Evolutionary conservation across 495 filamentous ascomycete species (phyloP).

Genomic region (Annulohypoxylon bovei): DNA sequence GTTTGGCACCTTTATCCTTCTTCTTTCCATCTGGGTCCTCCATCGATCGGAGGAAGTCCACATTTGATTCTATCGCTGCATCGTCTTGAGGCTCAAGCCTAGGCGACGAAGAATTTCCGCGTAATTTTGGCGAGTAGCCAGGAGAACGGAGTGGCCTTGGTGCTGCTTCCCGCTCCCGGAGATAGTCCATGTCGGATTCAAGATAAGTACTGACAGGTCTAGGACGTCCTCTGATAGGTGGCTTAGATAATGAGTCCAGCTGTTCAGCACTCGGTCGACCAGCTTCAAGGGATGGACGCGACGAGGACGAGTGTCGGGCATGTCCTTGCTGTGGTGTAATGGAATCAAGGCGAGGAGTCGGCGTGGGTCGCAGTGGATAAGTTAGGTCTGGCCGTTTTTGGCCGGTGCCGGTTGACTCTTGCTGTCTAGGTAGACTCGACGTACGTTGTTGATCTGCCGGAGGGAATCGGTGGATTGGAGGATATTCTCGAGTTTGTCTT

Average conservation of each 20-base stretch:
- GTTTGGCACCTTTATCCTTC: slow-evolving; percentile 72
- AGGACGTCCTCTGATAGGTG: slow-evolving; percentile 52
- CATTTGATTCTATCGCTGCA: slow-evolving; percentile 80
- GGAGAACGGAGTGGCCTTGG: slow-evolving; percentile 50
- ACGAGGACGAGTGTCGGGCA: slow-evolving; percentile 67
- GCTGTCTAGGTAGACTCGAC: slow-evolving; percentile 61
- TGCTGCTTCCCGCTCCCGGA: slow-evolving; percentile 69
- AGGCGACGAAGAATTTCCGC: slow-evolving; percentile 51
- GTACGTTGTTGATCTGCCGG: slow-evolving; percentile 65
- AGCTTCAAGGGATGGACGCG: slow-evolving; percentile 81
- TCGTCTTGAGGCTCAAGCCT: slow-evolving; percentile 63
- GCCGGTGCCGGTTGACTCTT: slow-evolving; percentile 47
- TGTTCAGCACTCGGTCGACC: slow-evolving; percentile 72
- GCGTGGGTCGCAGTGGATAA: slow-evolving; percentile 33
- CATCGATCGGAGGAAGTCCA: slow-evolving; percentile 86
- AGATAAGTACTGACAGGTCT: slow-evolving; percentile 81
- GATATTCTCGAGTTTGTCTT: slow-evolving; percentile 56
- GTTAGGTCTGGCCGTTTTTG: slow-evolving; percentile 46
- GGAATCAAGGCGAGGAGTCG: slow-evolving; percentile 51
- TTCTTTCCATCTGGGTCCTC: slow-evolving; percentile 76
- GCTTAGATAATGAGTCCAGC: slow-evolving; percentile 58
- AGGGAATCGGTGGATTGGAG: slow-evolving; percentile 72
- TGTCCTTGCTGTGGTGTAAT: slow-evolving; percentile 62
- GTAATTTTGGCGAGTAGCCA: slow-evolving; percentile 48
- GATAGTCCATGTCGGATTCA: slow-evolving; percentile 78